Evolutionary conservation across 257 asterid genomes (phyloP).

Genomic region (Dorcoceras hygrometricum): DNA sequence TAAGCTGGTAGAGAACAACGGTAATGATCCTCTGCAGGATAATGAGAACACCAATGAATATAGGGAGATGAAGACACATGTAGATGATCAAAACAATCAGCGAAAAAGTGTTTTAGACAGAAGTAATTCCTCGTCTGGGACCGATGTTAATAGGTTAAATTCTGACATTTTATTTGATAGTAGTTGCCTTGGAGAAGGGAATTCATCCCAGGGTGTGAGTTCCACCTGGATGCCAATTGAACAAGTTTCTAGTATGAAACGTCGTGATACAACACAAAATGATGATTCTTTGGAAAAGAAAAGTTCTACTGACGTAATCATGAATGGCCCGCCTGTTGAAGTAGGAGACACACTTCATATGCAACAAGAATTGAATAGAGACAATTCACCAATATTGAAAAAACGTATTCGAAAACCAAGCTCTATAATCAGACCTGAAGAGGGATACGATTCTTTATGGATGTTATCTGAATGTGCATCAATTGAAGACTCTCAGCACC

Average conservation of each 20-base stretch:
- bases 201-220: not conserved
- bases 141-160: not conserved
- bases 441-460: conserved; percentile 29
- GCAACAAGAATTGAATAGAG: conserved; percentile 19
- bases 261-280: not conserved
- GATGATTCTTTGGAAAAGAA: not conserved
- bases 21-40: not conserved
- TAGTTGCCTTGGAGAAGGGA: not conserved
- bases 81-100: not conserved
- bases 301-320: not conserved
- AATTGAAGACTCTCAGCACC: not conserved
- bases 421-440: conserved; percentile 22
- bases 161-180: not conserved
- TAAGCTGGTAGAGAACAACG: not conserved
- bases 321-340: conserved; percentile 1
- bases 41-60: conserved; percentile 19
- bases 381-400: conserved; percentile 5
- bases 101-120: not conserved
- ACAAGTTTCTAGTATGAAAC: not conserved
- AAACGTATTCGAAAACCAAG: conserved; percentile 23
- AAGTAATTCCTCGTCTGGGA: not conserved
- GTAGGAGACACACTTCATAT: not conserved
- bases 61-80: not conserved
- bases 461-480: conserved; percentile 11
- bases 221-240: not conserved